Conservation (phyloP, 139 green algal species). For the Coelastrella sp. region DNA sequence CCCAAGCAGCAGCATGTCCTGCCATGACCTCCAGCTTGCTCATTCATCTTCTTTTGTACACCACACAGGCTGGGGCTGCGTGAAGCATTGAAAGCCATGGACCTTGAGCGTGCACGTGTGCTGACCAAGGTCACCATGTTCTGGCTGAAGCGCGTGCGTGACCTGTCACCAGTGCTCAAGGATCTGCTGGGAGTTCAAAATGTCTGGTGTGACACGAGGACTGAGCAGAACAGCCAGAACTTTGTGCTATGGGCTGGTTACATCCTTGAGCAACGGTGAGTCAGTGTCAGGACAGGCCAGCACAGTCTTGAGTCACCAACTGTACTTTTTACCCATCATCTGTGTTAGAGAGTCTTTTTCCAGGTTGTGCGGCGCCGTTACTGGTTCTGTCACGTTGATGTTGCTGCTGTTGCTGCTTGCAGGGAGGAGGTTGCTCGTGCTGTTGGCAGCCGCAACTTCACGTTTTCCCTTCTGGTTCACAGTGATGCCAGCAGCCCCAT, state of each 20-base stretch:
- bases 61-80: slow-evolving; percentile 5
- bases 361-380: not conserved
- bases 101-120: slow-evolving; percentile 78
- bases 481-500: slow-evolving; percentile 72
- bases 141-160: slow-evolving; percentile 78
- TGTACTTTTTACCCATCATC: no score
- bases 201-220: slow-evolving; percentile 86
- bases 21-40: not conserved
- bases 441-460: slow-evolving; percentile 63
- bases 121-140: slow-evolving; percentile 71
- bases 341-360: not conserved
- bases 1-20: not conserved
- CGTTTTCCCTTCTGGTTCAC: slow-evolving; percentile 87
- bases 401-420: slow-evolving; percentile 1
- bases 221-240: slow-evolving; percentile 77
- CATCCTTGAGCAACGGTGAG: slow-evolving; percentile 77
- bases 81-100: slow-evolving; percentile 67
- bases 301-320: no score
- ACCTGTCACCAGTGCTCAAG: slow-evolving; percentile 71
- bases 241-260: slow-evolving; percentile 92
- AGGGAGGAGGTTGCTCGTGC: slow-evolving; percentile 52
- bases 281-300: not conserved
- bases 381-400: not conserved
- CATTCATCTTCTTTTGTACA: not conserved
- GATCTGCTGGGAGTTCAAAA: slow-evolving; percentile 80